Evolutionary conservation across 2,329 filamentous ascomycete species (phyloP).

Genomic region (Pestalotiopsis sp.): DNA sequence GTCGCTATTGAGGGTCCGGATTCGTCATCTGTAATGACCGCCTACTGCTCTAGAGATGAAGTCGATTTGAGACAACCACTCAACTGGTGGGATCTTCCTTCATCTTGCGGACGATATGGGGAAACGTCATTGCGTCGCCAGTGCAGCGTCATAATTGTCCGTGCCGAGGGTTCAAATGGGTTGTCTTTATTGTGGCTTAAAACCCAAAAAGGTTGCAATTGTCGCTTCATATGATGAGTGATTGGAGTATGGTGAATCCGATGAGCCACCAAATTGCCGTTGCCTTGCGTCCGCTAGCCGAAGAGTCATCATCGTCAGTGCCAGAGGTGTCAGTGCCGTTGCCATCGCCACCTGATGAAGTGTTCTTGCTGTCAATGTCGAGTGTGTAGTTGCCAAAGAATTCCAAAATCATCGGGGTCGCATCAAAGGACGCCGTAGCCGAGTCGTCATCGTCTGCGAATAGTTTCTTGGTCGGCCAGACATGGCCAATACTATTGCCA

Average conservation of each 20-base stretch:
- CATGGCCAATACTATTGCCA: slow-evolving; percentile 9
- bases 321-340: neutral
- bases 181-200: neutral
- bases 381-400: slow-evolving; percentile 7
- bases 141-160: neutral
- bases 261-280: neutral
- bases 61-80: neutral
- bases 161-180: neutral
- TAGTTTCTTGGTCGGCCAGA: slow-evolving; percentile 4
- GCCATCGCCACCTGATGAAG: neutral
- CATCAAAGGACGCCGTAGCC: slow-evolving; percentile 9
- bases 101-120: neutral
- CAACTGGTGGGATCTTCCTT: neutral
- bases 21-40: neutral
- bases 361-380: neutral
- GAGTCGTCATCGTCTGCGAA: neutral
- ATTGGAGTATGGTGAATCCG: neutral
- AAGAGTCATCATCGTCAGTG: neutral
- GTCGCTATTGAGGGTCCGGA: neutral
- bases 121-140: neutral
- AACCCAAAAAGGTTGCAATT: neutral
- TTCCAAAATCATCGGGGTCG: slow-evolving; percentile 10
- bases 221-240: neutral
- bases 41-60: neutral
- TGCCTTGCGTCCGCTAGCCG: neutral